These are phyloP conservation scores for Malus hybrid DNA, from an alignment of 331 rosid species.

Conservation along the genomic window DNA sequence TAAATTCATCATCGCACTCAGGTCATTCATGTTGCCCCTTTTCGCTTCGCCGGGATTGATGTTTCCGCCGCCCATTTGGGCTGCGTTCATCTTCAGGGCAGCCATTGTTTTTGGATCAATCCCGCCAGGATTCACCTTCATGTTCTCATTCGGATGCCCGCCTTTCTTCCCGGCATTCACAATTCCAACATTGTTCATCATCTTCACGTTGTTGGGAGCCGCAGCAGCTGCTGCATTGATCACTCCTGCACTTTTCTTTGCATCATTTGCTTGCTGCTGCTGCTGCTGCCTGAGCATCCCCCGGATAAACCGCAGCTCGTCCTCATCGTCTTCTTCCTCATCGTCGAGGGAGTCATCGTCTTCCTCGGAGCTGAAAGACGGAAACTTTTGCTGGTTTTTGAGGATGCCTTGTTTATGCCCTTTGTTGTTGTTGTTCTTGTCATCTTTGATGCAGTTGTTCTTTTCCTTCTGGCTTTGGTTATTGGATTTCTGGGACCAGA, in stretches of 20 bases:
- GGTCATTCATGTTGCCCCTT: slow-evolving; percentile 41
- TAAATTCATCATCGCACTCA: slow-evolving; percentile 59
- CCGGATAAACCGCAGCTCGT: slow-evolving; percentile 26
- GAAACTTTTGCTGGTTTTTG: slow-evolving; percentile 45
- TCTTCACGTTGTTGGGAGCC: slow-evolving; percentile 25
- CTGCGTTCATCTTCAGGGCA: slow-evolving; percentile 50
- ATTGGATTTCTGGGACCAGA: slow-evolving; percentile 54
- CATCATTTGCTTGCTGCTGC: slow-evolving; percentile 42
- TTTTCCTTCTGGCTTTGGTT: slow-evolving; percentile 58
- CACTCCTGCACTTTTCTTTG: slow-evolving; percentile 30
- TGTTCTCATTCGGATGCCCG: slow-evolving; percentile 27
- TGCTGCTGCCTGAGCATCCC: slow-evolving; percentile 47
- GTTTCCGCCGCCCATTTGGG: slow-evolving; percentile 38
- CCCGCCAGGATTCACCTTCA: slow-evolving; percentile 29
- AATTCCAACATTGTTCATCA: slow-evolving; percentile 34
- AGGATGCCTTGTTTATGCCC: slow-evolving; percentile 36
- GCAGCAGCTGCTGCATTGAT: slow-evolving; percentile 16
- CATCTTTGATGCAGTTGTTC: slow-evolving; percentile 47
- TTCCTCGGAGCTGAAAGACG: slow-evolving; percentile 45
- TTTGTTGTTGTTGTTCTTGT: slow-evolving; percentile 30
- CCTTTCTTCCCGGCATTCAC: slow-evolving; percentile 40
- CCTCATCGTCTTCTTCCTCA: slow-evolving; percentile 48
- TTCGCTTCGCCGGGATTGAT: slow-evolving; percentile 40
- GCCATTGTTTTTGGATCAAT: slow-evolving; percentile 60
- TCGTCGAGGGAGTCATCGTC: slow-evolving; percentile 33